phyloP scores from a whole-genome alignment of 441 rosid genomes.

The Corymbia calophylla region DNA sequence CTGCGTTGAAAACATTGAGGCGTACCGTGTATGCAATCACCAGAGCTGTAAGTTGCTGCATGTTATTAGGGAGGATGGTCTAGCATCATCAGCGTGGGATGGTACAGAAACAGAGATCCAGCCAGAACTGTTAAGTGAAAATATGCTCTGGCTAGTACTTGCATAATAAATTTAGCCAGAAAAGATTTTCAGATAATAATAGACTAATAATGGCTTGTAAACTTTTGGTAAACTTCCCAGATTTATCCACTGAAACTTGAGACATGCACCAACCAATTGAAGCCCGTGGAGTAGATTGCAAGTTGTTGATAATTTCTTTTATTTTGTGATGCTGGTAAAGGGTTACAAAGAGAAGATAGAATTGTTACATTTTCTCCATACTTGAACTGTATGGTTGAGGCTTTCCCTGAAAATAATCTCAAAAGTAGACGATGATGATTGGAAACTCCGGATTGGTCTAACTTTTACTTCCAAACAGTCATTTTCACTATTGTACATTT shows the following conservation, averaged over 20 bases:
- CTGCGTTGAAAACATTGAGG: background rate
- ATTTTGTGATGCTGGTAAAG: background rate
- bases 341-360: background rate
- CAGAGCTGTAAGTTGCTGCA: background rate
- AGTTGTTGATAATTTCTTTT: background rate
- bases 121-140: background rate
- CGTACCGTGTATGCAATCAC: background rate
- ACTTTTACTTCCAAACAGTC: background rate
- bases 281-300: background rate
- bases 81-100: background rate
- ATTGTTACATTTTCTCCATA: background rate
- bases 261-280: background rate
- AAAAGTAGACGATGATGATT: background rate
- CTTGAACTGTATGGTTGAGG: background rate
- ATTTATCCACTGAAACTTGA: background rate
- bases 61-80: background rate
- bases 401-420: background rate
- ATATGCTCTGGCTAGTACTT: background rate
- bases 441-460: background rate
- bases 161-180: background rate
- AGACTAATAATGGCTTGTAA: background rate
- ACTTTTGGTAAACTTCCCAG: background rate
- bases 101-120: background rate
- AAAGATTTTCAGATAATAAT: background rate
- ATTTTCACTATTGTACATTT: background rate